Base-by-base conservation (phyloP, 2,329 filamentous ascomycete genomes). In the Claviceps quebecensis region DNA sequence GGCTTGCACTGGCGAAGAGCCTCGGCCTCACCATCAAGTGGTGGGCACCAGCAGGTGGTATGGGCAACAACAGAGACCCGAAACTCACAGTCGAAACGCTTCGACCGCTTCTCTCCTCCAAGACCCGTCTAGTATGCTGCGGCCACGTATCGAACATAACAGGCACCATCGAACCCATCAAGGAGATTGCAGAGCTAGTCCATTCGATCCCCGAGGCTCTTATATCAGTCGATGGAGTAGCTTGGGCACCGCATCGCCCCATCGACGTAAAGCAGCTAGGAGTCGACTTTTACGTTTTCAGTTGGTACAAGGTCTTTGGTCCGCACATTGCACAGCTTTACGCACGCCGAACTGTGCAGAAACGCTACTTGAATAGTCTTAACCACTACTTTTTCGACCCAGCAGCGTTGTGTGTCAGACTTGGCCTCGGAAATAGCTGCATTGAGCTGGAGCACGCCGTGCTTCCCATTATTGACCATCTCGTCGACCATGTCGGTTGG, bases 231-330 rank as follows among this genome's bases (percentile, higher is more conserved):
- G 87, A 91, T 65, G 86, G 80, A 2, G 86, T 90, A 0, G 83
- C 84, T 3, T 87, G 81, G 59, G 85, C 86, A 0, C 86, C 86
- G 0, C 86, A 91, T 63, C 73, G 84, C 4, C 70, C 70, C 7
- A 67, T 91, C 11, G 82, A 91, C 61, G 82, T 90, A 4, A 72
- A 77, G 56, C 78, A 69, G 0, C 70, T 87, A 0, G 84, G 76
- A 1, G 82, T 84, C 0, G 86, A 91, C 61, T 82, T 89, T 57
- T 91, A 90, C 63, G 68, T 74, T n/a, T 87, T 90, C 61, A 82
- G 76, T 0, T 90, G 85, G 86, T 90, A 90, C 67, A 91, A 91
- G 63, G 78, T 89, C 1, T 90, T 85, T 60, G 86, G 86, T 0
- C 86, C 86, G 1, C 86, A 90, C 57, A 72, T 89, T 1, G 75